Conservation (phyloP, 352 stramenopile species). For the Globisporangium solare region DNA sequence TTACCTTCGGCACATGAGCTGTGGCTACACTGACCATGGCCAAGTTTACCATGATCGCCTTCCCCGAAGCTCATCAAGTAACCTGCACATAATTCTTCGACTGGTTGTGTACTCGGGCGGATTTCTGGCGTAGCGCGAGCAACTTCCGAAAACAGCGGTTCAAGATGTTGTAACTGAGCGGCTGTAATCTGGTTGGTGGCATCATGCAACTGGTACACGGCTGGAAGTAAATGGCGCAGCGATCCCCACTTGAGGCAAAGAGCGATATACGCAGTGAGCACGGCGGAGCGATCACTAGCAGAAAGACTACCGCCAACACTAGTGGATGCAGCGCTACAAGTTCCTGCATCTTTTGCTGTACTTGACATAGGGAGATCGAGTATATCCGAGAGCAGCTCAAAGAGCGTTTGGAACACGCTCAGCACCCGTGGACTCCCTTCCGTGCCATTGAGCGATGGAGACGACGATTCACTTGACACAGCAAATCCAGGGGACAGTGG, state of each 20-base stretch:
- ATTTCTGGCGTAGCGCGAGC: slow-evolving; percentile 23
- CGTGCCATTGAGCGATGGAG: not conserved
- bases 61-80: slow-evolving; percentile 85
- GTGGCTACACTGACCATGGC: slow-evolving; percentile 70
- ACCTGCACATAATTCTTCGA: slow-evolving; percentile 29
- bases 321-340: not conserved
- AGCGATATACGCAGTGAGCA: slow-evolving; percentile 51
- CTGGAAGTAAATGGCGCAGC: slow-evolving; percentile 43
- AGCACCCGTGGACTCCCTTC: slow-evolving; percentile 5
- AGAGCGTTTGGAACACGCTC: slow-evolving; percentile 57
- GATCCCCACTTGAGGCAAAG: slow-evolving; percentile 68
- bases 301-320: slow-evolving; percentile 7
- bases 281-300: slow-evolving; percentile 21
- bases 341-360: too few species aligned
- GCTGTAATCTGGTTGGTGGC: slow-evolving; percentile 10
- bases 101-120: slow-evolving; percentile 11
- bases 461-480: not conserved
- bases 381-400: slow-evolving; percentile 37
- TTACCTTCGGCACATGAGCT: slow-evolving; percentile 61
- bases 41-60: slow-evolving; percentile 79
- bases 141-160: slow-evolving; percentile 39
- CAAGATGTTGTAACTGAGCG: slow-evolving; percentile 23
- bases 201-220: slow-evolving; percentile 34
- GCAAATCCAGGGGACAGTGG: slow-evolving; percentile 46
- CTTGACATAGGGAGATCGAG: slow-evolving; percentile 15